Conservation (phyloP, 2,329 filamentous ascomycete genomes). For the Hypoxylon sp. region DNA sequence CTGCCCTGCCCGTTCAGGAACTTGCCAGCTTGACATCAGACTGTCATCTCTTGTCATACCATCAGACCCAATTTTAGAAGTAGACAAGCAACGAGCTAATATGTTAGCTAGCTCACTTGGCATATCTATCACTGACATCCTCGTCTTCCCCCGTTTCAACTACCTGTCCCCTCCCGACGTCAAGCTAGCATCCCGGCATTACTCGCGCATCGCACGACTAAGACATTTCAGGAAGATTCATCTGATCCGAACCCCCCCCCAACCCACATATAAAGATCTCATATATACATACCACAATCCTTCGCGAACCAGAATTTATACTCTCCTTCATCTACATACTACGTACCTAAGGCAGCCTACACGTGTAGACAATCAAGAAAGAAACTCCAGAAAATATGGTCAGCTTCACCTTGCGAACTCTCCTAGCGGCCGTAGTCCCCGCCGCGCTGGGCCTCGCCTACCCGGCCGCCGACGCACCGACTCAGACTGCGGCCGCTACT, state of each 20-base stretch:
- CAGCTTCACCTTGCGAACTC: slow-evolving; percentile 20
- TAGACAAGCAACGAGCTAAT: slow-evolving; percentile 11
- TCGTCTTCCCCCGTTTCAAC: neutral
- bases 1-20: slow-evolving; percentile 10
- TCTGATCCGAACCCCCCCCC: neutral
- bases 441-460: slow-evolving; percentile 37
- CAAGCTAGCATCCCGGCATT: slow-evolving; percentile 2
- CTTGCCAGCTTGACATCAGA: slow-evolving; percentile 36
- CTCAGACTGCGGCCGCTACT: slow-evolving; percentile 25
- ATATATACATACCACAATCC: neutral
- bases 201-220: slow-evolving; percentile 16
- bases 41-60: slow-evolving; percentile 33
- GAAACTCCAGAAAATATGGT: slow-evolving; percentile 21
- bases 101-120: slow-evolving; percentile 20
- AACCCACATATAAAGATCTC: neutral
- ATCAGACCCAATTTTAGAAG: slow-evolving; percentile 39
- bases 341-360: neutral
- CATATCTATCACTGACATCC: slow-evolving; percentile 33
- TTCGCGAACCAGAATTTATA: too few species aligned
- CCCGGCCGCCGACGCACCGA: slow-evolving; percentile 27
- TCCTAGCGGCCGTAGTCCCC: slow-evolving; percentile 16
- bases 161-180: slow-evolving; percentile 7
- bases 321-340: too few species aligned
- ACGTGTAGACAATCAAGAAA: neutral
- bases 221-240: slow-evolving; percentile 9